phyloP scores from a whole-genome alignment of 306 rosid genomes.

The Carpinus fangiana region DNA sequence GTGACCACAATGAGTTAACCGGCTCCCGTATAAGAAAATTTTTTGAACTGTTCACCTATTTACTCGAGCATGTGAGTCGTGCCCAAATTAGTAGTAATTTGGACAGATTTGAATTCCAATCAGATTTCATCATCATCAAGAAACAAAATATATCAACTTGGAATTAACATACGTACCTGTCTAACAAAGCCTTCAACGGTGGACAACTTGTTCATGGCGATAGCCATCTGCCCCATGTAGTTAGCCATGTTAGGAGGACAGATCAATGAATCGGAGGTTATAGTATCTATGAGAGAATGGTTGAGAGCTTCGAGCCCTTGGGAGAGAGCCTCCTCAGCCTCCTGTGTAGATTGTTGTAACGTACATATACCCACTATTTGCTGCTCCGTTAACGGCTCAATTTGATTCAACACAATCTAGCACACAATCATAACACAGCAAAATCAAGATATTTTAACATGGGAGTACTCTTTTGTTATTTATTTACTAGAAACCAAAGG shows the following conservation, averaged over 20 bases:
- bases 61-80: too few relatives aligned
- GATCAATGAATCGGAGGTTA: slow-evolving; percentile 74
- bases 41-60: too few relatives aligned
- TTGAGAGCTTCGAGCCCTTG: slow-evolving; percentile 84
- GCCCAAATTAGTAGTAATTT: too few relatives aligned
- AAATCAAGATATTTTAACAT: not conserved
- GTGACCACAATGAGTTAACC: slow-evolving; percentile 40
- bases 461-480: too few relatives aligned
- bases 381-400: slow-evolving; percentile 91
- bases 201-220: slow-evolving; percentile 89
- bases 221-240: slow-evolving; percentile 96
- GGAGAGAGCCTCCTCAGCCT: slow-evolving; percentile 79
- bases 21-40: too few relatives aligned
- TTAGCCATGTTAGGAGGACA: slow-evolving; percentile 80
- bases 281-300: slow-evolving; percentile 72
- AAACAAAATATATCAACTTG: not conserved
- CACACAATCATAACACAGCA: not conserved
- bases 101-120: too few relatives aligned
- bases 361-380: slow-evolving; percentile 81
- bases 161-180: slow-evolving; percentile 59
- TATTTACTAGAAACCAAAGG: slow-evolving; percentile 40
- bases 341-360: slow-evolving; percentile 87
- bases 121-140: too few relatives aligned
- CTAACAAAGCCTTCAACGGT: slow-evolving; percentile 79
- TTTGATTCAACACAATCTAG: slow-evolving; percentile 65